These are phyloP conservation scores for Paspalum vaginatum DNA, from an alignment of 176 grass and related monocot genomes.

Conservation along the genomic window DNA sequence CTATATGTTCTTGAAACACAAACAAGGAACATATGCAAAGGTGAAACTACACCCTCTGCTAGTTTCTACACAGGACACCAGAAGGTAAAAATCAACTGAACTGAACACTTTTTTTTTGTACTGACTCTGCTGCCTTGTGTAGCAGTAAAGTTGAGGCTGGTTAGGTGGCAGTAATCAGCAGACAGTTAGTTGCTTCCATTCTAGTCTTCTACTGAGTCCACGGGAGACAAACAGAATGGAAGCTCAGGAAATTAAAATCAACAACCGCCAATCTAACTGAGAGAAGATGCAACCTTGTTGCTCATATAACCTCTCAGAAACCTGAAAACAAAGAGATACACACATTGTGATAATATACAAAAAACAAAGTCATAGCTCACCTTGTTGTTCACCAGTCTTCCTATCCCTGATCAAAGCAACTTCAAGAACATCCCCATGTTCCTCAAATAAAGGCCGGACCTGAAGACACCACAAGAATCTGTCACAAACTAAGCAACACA, in stretches of 20 bases:
- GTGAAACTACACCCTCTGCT: constrained; percentile 23
- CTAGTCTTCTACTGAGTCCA: constrained; percentile 63
- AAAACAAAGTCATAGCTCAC: constrained; percentile 55
- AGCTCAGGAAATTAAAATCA: constrained; percentile 58
- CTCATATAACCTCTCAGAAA: constrained; percentile 71
- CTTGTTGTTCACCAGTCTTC: constrained; percentile 96
- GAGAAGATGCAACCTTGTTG: constrained; percentile 71
- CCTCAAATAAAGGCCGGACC: constrained; percentile 96
- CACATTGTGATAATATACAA: constrained; percentile 46
- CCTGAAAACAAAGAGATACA: constrained; percentile 83
- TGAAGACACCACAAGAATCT: constrained; percentile 35
- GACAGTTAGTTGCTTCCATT: constrained; percentile 53
- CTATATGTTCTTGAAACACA: constrained; percentile 43
- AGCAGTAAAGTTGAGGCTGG: constrained; percentile 46
- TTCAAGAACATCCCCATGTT: constrained; percentile 96
- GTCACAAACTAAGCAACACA: constrained; percentile 20
- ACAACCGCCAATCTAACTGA: constrained; percentile 73
- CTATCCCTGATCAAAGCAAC: constrained; percentile 98
- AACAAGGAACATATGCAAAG: constrained; percentile 47
- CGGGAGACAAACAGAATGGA: constrained; percentile 60
- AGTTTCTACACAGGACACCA: constrained; percentile 37
- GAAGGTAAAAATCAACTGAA: constrained; percentile 39
- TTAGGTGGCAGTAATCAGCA: constrained; percentile 50
- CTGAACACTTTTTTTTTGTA: constrained; percentile 45
- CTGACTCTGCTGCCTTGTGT: constrained; percentile 43